Evolutionary conservation across 2,329 filamentous ascomycete genomes (phyloP).

Genomic region (Aspergillus spinulosporus): DNA sequence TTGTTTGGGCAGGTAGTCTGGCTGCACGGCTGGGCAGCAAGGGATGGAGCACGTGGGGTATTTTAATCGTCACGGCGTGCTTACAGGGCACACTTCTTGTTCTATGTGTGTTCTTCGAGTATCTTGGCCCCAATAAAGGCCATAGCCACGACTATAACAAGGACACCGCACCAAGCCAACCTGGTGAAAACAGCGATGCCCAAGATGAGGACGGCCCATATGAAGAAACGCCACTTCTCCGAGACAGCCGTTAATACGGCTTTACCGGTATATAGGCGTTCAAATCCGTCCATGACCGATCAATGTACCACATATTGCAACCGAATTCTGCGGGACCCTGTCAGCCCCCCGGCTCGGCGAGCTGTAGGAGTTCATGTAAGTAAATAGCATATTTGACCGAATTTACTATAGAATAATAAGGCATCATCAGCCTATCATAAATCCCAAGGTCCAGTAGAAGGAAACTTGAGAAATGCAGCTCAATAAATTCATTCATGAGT

Average conservation of each 20-base stretch:
- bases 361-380: no score
- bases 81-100: slow-evolving; percentile 79
- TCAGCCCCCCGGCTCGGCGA: no score
- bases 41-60: slow-evolving; percentile 95
- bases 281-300: no score
- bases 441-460: background rate
- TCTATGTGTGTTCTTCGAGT: slow-evolving; percentile 75
- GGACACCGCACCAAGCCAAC: slow-evolving; percentile 15
- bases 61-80: slow-evolving; percentile 80
- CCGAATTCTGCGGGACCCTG: no score
- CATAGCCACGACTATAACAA: slow-evolving; percentile 25
- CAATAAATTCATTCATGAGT: slow-evolving; percentile 6
- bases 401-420: background rate
- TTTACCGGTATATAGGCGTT: background rate
- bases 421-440: background rate
- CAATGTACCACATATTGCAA: no score
- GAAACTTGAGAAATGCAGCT: background rate
- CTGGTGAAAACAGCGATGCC: slow-evolving; percentile 12
- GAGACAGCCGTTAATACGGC: slow-evolving; percentile 22
- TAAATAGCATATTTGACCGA: background rate
- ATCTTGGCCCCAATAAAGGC: slow-evolving; percentile 49
- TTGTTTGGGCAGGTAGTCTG: slow-evolving; percentile 84
- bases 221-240: slow-evolving; percentile 39
- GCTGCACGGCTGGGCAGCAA: slow-evolving; percentile 73
- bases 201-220: slow-evolving; percentile 27